Conservation (phyloP, 2,329 filamentous ascomycete species). For the Sordariomycetes sp. region DNA sequence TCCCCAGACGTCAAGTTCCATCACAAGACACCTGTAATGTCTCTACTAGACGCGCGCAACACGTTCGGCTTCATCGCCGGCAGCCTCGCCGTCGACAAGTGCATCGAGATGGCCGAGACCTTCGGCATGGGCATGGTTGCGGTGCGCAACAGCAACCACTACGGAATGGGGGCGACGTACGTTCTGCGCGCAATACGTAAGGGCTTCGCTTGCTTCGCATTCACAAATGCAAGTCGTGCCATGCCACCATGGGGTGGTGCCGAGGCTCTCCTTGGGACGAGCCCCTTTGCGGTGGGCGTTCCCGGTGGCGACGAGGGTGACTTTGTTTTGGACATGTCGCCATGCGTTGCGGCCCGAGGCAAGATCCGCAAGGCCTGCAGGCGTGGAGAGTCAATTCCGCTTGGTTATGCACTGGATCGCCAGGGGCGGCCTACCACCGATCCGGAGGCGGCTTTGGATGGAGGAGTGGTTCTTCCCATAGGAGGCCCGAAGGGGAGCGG, state of each 20-base stretch:
- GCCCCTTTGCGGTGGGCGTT: constrained; percentile 38
- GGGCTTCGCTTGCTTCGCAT: constrained; percentile 15
- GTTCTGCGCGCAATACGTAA: constrained; percentile 11
- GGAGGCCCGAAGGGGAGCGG: constrained; percentile 67
- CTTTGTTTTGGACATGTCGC: constrained; percentile 53
- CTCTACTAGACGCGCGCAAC: constrained; percentile 16
- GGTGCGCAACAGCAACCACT: constrained; percentile 14
- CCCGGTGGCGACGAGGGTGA: constrained; percentile 43
- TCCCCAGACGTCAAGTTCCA: constrained; percentile 8
- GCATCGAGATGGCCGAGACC: constrained; percentile 10
- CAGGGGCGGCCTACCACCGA: constrained; percentile 56
- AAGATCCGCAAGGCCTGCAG: constrained; percentile 56
- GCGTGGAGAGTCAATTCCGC: constrained; percentile 51
- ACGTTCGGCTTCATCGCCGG: constrained; percentile 18
- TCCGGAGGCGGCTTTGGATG: constrained; percentile 53
- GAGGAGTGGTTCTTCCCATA: constrained; percentile 71
- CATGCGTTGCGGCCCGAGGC: constrained; percentile 49
- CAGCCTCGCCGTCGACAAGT: constrained; percentile 5
- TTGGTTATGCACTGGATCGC: constrained; percentile 61
- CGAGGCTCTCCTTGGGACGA: constrained; percentile 18
- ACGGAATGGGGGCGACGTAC: constrained; percentile 16
- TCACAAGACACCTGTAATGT: constrained; percentile 15
- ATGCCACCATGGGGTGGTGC: constrained; percentile 22
- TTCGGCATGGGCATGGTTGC: constrained; percentile 15
- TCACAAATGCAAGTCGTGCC: constrained; percentile 21